Percentiles rank a stretch among this genome's conserved stretches.
phyloP scores from a whole-genome alignment of 2,329 filamentous ascomycete genomes.

The Epichloe glyceriae region DNA sequence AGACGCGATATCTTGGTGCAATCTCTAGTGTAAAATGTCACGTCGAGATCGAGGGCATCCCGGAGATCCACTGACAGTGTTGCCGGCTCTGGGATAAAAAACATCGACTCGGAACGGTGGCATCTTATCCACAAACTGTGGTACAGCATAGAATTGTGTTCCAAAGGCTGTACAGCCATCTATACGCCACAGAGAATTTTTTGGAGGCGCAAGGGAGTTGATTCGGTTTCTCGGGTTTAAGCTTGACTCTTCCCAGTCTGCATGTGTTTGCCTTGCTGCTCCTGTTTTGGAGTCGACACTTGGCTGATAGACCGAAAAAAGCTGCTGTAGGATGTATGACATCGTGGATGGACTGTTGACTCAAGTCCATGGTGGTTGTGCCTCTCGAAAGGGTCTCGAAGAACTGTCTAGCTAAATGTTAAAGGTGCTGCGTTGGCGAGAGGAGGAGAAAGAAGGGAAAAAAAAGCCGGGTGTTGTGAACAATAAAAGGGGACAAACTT shows the following conservation, averaged over 20 bases:
- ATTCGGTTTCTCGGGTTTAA: conserved; percentile 50
- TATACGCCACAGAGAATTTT: conserved; percentile 39
- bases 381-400: not conserved
- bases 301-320: conserved; percentile 19
- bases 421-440: not conserved
- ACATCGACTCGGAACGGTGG: conserved; percentile 44
- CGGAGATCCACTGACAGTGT: conserved; percentile 28
- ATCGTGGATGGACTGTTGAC: conserved; percentile 36
- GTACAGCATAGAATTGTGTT: conserved; percentile 43
- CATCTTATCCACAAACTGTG: conserved; percentile 33
- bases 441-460: not conserved
- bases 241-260: conserved; percentile 32
- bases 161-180: conserved; percentile 45
- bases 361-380: conserved; percentile 36
- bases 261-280: not conserved
- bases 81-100: conserved; percentile 41
- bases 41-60: conserved; percentile 31
- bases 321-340: conserved; percentile 46
- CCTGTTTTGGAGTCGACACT: not conserved
- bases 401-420: not conserved
- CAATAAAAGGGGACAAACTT: not conserved
- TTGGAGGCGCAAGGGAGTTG: conserved; percentile 36
- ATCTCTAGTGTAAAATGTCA: conserved; percentile 44
- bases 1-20: conserved; percentile 32
- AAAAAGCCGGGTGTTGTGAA: not conserved